These are phyloP conservation scores for Erythrophleum ivorense DNA, from an alignment of 331 rosid species.

Conservation along the genomic window DNA sequence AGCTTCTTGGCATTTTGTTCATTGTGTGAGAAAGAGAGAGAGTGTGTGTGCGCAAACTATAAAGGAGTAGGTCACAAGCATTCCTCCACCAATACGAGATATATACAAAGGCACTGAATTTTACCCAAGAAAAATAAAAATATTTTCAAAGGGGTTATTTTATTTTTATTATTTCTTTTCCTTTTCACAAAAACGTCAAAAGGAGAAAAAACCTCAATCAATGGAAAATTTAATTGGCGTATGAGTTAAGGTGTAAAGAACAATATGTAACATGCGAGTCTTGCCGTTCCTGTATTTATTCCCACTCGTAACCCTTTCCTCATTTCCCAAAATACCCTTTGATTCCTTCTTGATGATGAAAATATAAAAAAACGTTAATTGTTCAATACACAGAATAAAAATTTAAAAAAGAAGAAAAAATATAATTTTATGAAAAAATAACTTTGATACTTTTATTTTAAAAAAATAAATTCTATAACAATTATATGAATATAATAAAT, in stretches of 20 bases:
- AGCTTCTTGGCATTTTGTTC: conserved; percentile 39
- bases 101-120: conserved; percentile 45
- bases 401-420: too few species aligned
- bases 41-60: conserved; percentile 38
- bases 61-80: conserved; percentile 87
- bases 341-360: neutral
- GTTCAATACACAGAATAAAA: neutral
- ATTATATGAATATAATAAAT: too few species aligned
- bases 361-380: neutral
- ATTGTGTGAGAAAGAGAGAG: conserved; percentile 48
- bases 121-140: neutral
- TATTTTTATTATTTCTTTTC: neutral
- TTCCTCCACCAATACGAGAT: conserved; percentile 68
- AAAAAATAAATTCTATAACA: too few species aligned
- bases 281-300: conserved; percentile 77
- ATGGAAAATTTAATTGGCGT: conserved; percentile 46
- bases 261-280: conserved; percentile 73
- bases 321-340: conserved; percentile 26
- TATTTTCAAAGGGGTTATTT: neutral
- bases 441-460: too few species aligned
- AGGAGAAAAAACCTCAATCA: conserved; percentile 29
- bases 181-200: conserved; percentile 39
- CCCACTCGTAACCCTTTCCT: conserved; percentile 30
- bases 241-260: conserved; percentile 54
- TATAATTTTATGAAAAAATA: too few species aligned